phyloP scores from a whole-genome alignment of 768 basidiomycete species.

The Agrocybe pediades region DNA sequence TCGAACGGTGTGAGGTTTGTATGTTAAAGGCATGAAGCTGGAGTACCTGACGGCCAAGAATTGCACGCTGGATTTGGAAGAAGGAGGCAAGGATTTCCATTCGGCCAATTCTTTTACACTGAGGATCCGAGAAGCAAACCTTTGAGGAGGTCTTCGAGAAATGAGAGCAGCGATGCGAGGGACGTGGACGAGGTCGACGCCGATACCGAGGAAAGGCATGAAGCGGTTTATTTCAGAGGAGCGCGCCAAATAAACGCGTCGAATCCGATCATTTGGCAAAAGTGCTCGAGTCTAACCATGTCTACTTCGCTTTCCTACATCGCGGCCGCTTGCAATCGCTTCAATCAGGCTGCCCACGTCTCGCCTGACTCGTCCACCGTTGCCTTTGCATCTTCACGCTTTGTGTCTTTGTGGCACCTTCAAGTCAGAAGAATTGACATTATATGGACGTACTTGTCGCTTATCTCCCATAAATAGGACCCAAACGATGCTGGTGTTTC shows the following conservation, averaged over 20 bases:
- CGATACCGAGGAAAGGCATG: constrained; percentile 74
- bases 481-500: constrained; percentile 53
- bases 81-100: constrained; percentile 30
- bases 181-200: constrained; percentile 72
- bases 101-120: constrained; percentile 49
- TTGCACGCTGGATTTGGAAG: constrained; percentile 29
- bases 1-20: constrained; percentile 6
- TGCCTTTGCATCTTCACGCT: constrained; percentile 48
- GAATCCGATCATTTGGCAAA: constrained; percentile 16
- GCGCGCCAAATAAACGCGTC: constrained; percentile 9
- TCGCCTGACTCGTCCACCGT: constrained; percentile 40
- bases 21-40: background rate
- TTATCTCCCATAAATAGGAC: constrained; percentile 38
- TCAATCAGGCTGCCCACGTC: constrained; percentile 48
- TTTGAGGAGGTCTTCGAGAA: constrained; percentile 42
- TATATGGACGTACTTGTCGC: background rate
- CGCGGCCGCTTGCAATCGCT: constrained; percentile 49
- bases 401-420: constrained; percentile 48
- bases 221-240: constrained; percentile 12
- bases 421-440: constrained; percentile 27
- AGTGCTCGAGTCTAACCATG: constrained; percentile 6
- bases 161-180: constrained; percentile 65
- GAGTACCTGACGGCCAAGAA: constrained; percentile 75
- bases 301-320: constrained; percentile 37
- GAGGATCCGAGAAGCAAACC: constrained; percentile 65